Conservation (phyloP, 1,139 yeast species). For the Zhuliangozyma parablackwelliae region DNA sequence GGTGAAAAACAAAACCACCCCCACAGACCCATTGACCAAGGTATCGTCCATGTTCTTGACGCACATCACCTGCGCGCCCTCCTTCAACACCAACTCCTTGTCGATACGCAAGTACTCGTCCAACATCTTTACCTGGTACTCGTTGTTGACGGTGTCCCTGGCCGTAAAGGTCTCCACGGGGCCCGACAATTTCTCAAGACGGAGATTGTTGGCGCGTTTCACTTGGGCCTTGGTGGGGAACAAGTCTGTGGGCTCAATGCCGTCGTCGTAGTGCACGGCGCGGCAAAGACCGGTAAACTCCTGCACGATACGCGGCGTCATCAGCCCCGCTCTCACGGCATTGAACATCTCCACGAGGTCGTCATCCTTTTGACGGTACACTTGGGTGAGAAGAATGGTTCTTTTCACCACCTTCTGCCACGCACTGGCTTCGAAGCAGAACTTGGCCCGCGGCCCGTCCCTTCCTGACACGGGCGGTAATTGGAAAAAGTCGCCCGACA, state of each 20-base stretch:
- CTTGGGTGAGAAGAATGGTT: slow-evolving; percentile 57
- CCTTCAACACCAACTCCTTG: slow-evolving; percentile 39
- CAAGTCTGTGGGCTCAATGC: slow-evolving; percentile 75
- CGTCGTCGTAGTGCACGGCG: slow-evolving; percentile 58
- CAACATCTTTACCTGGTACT: slow-evolving; percentile 13
- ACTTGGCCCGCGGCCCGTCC: slow-evolving; percentile 33
- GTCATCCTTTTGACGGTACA: slow-evolving; percentile 67
- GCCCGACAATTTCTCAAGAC: slow-evolving; percentile 36
- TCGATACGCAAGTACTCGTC: slow-evolving; percentile 49
- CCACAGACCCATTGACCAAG: slow-evolving; percentile 56
- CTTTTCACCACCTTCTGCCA: slow-evolving; percentile 55
- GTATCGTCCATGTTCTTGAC: slow-evolving; percentile 40
- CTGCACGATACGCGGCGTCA: slow-evolving; percentile 40
- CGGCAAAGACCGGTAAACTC: slow-evolving; percentile 50
- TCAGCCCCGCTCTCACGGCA: slow-evolving; percentile 62
- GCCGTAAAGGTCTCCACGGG: slow-evolving; percentile 49
- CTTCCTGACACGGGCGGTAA: slow-evolving; percentile 67
- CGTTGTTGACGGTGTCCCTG: slow-evolving; percentile 33
- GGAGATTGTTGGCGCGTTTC: slow-evolving; percentile 55
- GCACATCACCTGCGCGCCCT: slow-evolving; percentile 62
- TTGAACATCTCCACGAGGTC: slow-evolving; percentile 71
- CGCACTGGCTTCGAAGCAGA: slow-evolving; percentile 54
- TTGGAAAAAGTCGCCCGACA: slow-evolving; percentile 84
- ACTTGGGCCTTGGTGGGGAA: slow-evolving; percentile 77
- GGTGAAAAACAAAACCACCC: slow-evolving; percentile 63